Base-by-base conservation (phyloP, 352 stramenopile species). In the Phytophthora litchii region DNA sequence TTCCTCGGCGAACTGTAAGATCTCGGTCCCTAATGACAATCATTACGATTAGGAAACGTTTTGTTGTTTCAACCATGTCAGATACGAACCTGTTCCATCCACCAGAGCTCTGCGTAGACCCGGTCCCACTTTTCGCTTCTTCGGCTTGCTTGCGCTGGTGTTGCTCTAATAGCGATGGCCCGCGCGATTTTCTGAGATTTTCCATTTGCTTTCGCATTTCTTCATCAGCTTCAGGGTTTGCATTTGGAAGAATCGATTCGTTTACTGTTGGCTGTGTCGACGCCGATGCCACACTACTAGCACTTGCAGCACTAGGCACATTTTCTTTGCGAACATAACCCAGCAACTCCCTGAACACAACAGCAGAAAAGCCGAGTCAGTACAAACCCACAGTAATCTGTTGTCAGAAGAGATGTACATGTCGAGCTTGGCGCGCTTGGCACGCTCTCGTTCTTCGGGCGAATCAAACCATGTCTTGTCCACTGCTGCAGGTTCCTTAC, bases 401-500 rank as follows among this genome's bases (percentile, higher is more conserved):
- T 37, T 19, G 11, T 35, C 35, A 17, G 17, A 49, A 48, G 14
- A 56, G 21, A 21, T 27, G 51, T 72, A 95, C 86, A 92, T 83
- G 64, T 95, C 84, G 12, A 92, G 71, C 44, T 93, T 90, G 14
- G 86, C 86, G 19, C 86, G 81, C 54, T 91, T 78, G 1, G 79
- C 78, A 34, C 84, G 84, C 31, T 95, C 82, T 5, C 86, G 76
- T 64, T 95, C 86, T 56, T 91, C 80, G n/a, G 86, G 86, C 0
- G 73, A 69, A 45, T 88, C 84, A 56, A 94, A 94, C 86, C 86
- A 95, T 38, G 79, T 87, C 45, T 80, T 83, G 49, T 95, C 86
- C 44, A 94, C 74, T 16, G 74, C 56, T 11, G 77, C 78, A 16
- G 85, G 81, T 43, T 94, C 80, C 64, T 91, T 91, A 57, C 80